Evolutionary conservation across 345 rosid species (phyloP), one percentile per base, ranked within the genome.

Genomic region (Camelina sativa): DNA sequence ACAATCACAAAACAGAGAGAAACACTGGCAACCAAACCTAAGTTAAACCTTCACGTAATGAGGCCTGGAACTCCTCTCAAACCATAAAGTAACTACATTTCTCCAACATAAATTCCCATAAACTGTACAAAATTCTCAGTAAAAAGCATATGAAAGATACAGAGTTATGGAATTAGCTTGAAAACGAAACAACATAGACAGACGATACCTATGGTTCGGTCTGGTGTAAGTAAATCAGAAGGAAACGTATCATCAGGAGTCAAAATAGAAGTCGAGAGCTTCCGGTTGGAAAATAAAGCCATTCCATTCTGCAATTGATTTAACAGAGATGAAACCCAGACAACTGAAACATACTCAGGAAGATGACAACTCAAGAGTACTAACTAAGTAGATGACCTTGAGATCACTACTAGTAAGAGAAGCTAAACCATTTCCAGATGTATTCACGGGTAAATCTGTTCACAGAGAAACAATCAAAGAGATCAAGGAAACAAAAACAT

Each of bases 221-320:
- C 90, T 1, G 91, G 88, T 8, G 82, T 72, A 78, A 95, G 76
- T 41, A 95, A 81, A 74, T 88, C 86, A 56, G 85, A 80, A 25
- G 97, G 96, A 75, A 92, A 85, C 13, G 73, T 56, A 76, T 74
- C 85, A 68, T 75, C 84, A 54, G 89, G 88, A 62, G 89, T 89
- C 78, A 88, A 54, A 25, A 50, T 50, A 50, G 54, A 50, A 50
- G 92, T 82, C 1, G 90, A 85, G 65, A 90, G 72, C 80, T 77
- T 87, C 63, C 86, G 80, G 46, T 34, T 41, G 19, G 81, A 76
- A 65, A 82, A 47, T 58, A 77, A 84, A 74, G 82, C 59, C 28
- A 69, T 50, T 48, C 81, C 85, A 13, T 68, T 80, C 96, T 90
- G 58, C 79, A 84, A 50, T 60, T 19, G 35, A 37, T 25, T 11